Base-by-base conservation (phyloP, 768 basidiomycete species). In the Lepiota brunneoincarnata region DNA sequence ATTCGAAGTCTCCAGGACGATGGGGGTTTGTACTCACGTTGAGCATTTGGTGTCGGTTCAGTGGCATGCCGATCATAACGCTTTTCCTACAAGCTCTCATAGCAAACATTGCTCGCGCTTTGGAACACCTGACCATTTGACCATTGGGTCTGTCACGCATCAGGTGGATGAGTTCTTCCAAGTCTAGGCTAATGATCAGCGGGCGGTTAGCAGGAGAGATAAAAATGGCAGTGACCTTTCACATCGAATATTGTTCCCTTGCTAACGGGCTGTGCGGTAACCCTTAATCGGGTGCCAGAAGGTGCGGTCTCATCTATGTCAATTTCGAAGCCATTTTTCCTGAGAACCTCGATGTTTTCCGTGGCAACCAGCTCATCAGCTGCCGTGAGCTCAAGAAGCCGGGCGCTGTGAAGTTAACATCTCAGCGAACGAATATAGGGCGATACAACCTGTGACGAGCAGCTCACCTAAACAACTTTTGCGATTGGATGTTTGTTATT, bases 71-170 rank as follows among this genome's bases (percentile, higher is more conserved):
- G 40, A 98, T 78, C 97, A 98, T 99, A 38, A 97, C 86, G 68
- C 94, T 98, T 73, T 91, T 94, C 58, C 96, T 69, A 69, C 97
- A 99, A 0, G 97, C 97, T 34, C 95, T 82, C 81, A 87, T 91
- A 0, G 97, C 97, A 64, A 99, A 98, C 95, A 99, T 98, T 4
- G 86, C 78, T 14, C 94, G 81, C 14, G 91, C 93, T 68, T 98
- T 98, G 14, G 89, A 88, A 64, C 93, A 97, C 18, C 97, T 79
- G 0, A 97, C 91, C 81, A 93, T 89, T 62, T 87, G 83, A 2
- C 91, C 90, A 0, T 76, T 68, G 0, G 93, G 86, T 6, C 79
- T 76, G 62, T 95, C 90, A 35, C 82, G 83, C 72, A 99, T 77
- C 12, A 96, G 72, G 60, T 95, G 84, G 20, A 99, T 79, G 7